phyloP scores from a whole-genome alignment of 306 rosid species.

The peach (Prunus persica) region DNA sequence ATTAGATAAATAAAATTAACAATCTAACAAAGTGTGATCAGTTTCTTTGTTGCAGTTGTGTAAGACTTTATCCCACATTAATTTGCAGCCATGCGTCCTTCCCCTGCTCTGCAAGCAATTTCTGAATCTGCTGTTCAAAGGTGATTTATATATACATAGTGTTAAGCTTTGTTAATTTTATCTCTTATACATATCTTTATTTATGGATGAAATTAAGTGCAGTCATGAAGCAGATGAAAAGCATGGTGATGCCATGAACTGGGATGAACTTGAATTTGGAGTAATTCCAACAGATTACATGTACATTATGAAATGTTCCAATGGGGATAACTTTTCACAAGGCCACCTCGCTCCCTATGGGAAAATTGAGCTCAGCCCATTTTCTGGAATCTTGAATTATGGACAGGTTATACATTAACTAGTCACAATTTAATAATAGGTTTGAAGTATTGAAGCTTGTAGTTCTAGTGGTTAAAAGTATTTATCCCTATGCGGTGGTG shows the following conservation, averaged over 20 bases:
- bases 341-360: slow-evolving; percentile 38
- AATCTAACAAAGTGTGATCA: no score
- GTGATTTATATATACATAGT: no score
- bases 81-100: no score
- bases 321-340: slow-evolving; percentile 32
- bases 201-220: no score
- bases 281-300: slow-evolving; percentile 45
- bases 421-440: neutral
- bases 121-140: no score
- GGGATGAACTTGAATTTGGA: slow-evolving; percentile 52
- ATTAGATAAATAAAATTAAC: no score
- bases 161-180: no score
- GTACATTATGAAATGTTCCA: slow-evolving; percentile 46
- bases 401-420: neutral
- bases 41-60: no score
- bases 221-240: slow-evolving; percentile 4
- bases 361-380: slow-evolving; percentile 47
- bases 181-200: no score
- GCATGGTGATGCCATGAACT: slow-evolving; percentile 30
- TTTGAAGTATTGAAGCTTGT: neutral
- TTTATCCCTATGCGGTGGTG: no score
- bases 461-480: neutral
- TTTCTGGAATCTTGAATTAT: slow-evolving; percentile 42
- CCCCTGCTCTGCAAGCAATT: no score
- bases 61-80: no score